phyloP scores from a whole-genome alignment of 202 grass and related monocot species.

The Schoenoplectus triqueter region DNA sequence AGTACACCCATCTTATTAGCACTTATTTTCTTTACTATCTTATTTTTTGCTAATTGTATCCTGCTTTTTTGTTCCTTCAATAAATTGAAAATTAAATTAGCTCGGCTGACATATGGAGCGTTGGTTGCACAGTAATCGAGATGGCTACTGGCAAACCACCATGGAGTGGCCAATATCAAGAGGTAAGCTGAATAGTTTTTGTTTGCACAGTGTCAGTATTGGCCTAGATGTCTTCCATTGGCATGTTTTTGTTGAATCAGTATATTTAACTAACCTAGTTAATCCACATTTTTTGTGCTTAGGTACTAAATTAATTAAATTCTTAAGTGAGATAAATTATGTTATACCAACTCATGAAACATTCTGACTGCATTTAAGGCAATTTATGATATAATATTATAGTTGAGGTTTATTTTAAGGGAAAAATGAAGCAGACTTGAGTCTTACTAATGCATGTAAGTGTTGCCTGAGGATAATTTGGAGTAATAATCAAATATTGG shows the following conservation, averaged over 20 bases:
- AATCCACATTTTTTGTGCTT: not conserved
- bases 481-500: not conserved
- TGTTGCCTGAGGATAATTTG: constrained; percentile 6
- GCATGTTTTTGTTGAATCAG: not conserved
- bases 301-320: not conserved
- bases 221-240: not conserved
- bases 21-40: constrained; percentile 37
- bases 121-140: constrained; percentile 98
- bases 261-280: constrained; percentile 8
- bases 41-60: constrained; percentile 6
- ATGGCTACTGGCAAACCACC: constrained; percentile 99
- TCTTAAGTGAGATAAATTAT: not conserved
- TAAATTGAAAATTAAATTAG: constrained; percentile 51
- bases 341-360: not conserved
- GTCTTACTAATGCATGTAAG: not conserved
- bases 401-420: too few relatives aligned
- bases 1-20: not conserved
- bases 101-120: constrained; percentile 99
- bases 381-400: too few relatives aligned
- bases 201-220: not conserved
- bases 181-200: constrained; percentile 48
- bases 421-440: not conserved
- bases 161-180: constrained; percentile 98
- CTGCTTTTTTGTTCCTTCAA: constrained; percentile 30
- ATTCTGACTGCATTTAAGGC: not conserved